These are phyloP conservation scores for Fonsecaea nubica DNA, from an alignment of 2,329 filamentous ascomycete species.

Conservation along the genomic window DNA sequence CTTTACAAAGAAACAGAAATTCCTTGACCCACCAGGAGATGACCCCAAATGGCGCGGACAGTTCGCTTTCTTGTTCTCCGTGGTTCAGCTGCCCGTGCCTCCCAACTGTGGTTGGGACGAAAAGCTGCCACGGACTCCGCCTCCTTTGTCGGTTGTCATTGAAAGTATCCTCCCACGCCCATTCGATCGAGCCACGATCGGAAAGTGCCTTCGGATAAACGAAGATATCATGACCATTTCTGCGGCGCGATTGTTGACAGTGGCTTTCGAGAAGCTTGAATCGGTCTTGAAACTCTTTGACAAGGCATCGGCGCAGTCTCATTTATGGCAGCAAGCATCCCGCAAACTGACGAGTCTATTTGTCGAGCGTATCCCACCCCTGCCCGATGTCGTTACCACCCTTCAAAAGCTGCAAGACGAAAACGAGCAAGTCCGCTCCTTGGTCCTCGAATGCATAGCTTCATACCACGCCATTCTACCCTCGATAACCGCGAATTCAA, in stretches of 20 bases:
- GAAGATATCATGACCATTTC: constrained; percentile 84
- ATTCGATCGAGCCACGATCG: constrained; percentile 78
- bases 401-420: constrained; percentile 73
- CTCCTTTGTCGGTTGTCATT: constrained; percentile 77
- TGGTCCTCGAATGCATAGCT: constrained; percentile 76
- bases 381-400: constrained; percentile 78
- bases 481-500: constrained; percentile 78
- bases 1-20: constrained; percentile 78
- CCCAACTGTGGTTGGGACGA: constrained; percentile 69
- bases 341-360: constrained; percentile 75
- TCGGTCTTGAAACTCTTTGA: constrained; percentile 67
- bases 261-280: constrained; percentile 79
- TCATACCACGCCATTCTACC: constrained; percentile 87
- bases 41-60: constrained; percentile 96
- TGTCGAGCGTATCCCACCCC: constrained; percentile 75
- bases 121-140: constrained; percentile 70
- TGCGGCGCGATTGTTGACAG: constrained; percentile 76
- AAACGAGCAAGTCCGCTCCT: constrained; percentile 77
- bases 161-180: constrained; percentile 87
- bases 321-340: constrained; percentile 73
- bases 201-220: constrained; percentile 77
- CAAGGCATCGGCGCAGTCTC: constrained; percentile 50
- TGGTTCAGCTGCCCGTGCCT: constrained; percentile 76
- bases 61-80: constrained; percentile 83
- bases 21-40: constrained; percentile 88